Evolutionary conservation across 257 asterid species (phyloP).

Genomic region (Capsicum baccatum): DNA sequence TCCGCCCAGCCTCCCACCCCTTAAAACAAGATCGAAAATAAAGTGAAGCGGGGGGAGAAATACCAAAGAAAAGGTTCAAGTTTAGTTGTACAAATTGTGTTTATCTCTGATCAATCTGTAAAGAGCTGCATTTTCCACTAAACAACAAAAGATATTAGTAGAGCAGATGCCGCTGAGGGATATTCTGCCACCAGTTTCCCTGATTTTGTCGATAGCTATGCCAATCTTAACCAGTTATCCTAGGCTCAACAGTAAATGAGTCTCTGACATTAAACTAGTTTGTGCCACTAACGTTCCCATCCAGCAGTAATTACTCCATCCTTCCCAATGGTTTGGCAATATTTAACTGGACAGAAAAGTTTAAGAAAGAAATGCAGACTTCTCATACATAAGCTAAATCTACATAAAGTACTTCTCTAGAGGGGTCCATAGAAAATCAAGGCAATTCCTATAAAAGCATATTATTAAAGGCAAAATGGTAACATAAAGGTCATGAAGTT

Average conservation of each 20-base stretch:
- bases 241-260: neutral
- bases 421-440: slow-evolving; percentile 3
- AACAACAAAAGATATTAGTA: neutral
- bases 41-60: slow-evolving; percentile 1
- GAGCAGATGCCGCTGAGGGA: neutral
- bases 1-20: too few relatives aligned
- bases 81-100: neutral
- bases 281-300: neutral
- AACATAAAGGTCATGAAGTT: neutral
- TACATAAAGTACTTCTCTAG: neutral
- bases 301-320: neutral
- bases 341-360: neutral
- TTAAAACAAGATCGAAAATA: neutral
- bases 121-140: neutral
- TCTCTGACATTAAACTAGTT: neutral
- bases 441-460: neutral
- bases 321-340: neutral
- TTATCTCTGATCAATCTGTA: neutral
- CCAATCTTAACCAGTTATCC: neutral
- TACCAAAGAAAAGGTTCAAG: slow-evolving; percentile 10
- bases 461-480: neutral
- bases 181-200: neutral
- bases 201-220: neutral
- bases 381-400: neutral
- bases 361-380: neutral